Evolutionary conservation across 306 rosid species (phyloP), one percentile per base, ranked within the genome.

Genomic region (Quercus parvula): DNA sequence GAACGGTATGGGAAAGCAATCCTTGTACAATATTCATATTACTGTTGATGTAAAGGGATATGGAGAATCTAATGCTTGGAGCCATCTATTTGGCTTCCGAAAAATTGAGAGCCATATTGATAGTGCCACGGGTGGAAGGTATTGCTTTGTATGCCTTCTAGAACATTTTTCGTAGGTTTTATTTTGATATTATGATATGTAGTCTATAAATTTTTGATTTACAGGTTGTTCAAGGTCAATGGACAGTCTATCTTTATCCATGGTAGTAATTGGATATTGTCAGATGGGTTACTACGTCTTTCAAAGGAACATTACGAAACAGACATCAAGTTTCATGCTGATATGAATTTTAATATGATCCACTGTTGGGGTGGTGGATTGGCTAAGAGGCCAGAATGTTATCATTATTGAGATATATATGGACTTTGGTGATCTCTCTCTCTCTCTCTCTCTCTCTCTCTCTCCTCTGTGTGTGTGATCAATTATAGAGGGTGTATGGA

Each of bases 341-440:
- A 90, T 80, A 90, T 92, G 98, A 94, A 94, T 85, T 87, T 94
- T 73, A 94, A 94, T 89, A 92, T 94, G 98, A 83, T 94, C 78
- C 96, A 94, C 11, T 94, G 95, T 83, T 94, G 97, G 98, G 97
- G 91, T 35, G 98, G 97, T 78, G 98, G 98, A 77, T 83, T 94
- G 88, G 88, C 97, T 14, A 97, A 92, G 84, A 91, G 98, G 79
- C 97, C 95, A 13, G 97, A 94, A 12, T 92, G 91, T 81, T 94
- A 94, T 86, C 78, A 88, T 77, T 92, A 88, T 80, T 94, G 97
- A 84, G 98, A 94, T 78, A 80, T 86, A 61, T 90, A 91, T 79
- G 98, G 98, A 80, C 85, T 94, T 81, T 94, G 94, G 97, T 94
- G 91, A 88, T 81, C 70, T 83, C 28, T 56, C 22, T 19, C 22